Evolutionary conservation across 352 stramenopile genomes (phyloP).

Genomic region (Globisporangium barbulae): DNA sequence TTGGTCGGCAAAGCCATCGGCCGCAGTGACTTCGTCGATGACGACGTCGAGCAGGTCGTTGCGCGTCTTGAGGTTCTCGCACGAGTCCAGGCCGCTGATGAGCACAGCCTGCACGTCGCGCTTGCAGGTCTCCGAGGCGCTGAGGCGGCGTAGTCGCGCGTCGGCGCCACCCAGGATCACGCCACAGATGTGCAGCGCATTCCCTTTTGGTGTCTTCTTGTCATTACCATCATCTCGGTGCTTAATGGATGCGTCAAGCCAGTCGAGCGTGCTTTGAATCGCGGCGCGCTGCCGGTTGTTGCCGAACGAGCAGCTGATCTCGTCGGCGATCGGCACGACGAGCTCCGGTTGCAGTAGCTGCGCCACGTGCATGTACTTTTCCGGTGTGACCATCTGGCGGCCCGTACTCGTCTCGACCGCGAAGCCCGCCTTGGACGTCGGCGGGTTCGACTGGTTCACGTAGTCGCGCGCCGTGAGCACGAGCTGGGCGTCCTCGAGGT

Average conservation of each 20-base stretch:
- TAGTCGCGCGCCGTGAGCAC: constrained; percentile 75
- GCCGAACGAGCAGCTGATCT: constrained; percentile 50
- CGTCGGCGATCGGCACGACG: constrained; percentile 64
- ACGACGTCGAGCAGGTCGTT: constrained; percentile 44
- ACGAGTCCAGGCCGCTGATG: constrained; percentile 58
- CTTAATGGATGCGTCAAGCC: constrained; percentile 61
- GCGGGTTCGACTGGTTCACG: constrained; percentile 49
- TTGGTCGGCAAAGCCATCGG: constrained; percentile 2
- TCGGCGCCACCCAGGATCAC: constrained; percentile 69
- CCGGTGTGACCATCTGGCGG: constrained; percentile 35
- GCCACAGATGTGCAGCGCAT: constrained; percentile 38
- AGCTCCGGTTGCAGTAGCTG: constrained; percentile 47
- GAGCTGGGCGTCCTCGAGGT: constrained; percentile 38
- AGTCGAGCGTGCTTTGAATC: constrained; percentile 62
- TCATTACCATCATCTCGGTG: constrained; percentile 7
- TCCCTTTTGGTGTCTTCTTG: background rate
- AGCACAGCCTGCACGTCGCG: constrained; percentile 63
- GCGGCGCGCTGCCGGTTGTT: constrained; percentile 65
- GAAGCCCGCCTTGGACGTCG: constrained; percentile 52
- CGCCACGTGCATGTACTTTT: constrained; percentile 62
- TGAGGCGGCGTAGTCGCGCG: constrained; percentile 45
- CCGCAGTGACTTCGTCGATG: constrained; percentile 29
- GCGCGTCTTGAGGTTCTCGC: constrained; percentile 31
- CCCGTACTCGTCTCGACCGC: constrained; percentile 56
- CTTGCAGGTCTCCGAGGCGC: constrained; percentile 59